phyloP scores from a whole-genome alignment of 371 early-diverging fungal species.

The Hamiltosporidium magnivora region DNA sequence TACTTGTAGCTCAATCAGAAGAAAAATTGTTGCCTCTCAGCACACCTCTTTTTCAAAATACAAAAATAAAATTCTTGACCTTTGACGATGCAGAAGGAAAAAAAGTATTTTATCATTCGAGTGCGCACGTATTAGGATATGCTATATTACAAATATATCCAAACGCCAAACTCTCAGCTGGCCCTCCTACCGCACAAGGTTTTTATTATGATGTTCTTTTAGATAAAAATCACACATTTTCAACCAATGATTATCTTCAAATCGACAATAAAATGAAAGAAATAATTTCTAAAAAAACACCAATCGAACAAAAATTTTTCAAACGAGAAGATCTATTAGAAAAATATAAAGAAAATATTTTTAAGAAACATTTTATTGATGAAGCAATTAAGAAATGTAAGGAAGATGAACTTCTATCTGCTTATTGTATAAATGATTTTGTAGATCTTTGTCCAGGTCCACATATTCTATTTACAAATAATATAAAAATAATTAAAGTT shows the following conservation, averaged over 20 bases:
- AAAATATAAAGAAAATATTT: slow-evolving; percentile 70
- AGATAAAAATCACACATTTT: slow-evolving; percentile 59
- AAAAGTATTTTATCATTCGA: slow-evolving; percentile 97
- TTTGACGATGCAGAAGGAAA: slow-evolving; percentile 57
- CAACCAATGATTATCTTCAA: slow-evolving; percentile 65
- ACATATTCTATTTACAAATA: slow-evolving; percentile 81
- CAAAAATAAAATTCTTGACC: too few relatives aligned
- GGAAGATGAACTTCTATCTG: slow-evolving; percentile 82
- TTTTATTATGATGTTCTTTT: slow-evolving; percentile 79
- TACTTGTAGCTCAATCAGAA: too few relatives aligned
- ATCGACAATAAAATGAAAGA: slow-evolving; percentile 69
- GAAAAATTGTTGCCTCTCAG: too few relatives aligned
- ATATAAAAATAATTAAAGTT: slow-evolving; percentile 79
- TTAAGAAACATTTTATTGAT: slow-evolving; percentile 34
- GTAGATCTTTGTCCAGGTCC: slow-evolving; percentile 97
- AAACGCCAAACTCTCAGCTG: slow-evolving; percentile 84
- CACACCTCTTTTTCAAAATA: too few relatives aligned
- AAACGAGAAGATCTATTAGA: slow-evolving; percentile 77
- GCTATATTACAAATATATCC: slow-evolving; percentile 60
- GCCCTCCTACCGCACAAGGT: slow-evolving; percentile 91
- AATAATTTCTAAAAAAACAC: slow-evolving; percentile 82
- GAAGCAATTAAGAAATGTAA: slow-evolving; percentile 65
- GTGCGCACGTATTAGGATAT: slow-evolving; percentile 94
- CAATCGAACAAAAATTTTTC: slow-evolving; percentile 73
- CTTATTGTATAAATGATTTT: slow-evolving; percentile 88